Conservation (phyloP, 2,329 filamentous ascomycete species). For the Sporothrix mexicana region DNA sequence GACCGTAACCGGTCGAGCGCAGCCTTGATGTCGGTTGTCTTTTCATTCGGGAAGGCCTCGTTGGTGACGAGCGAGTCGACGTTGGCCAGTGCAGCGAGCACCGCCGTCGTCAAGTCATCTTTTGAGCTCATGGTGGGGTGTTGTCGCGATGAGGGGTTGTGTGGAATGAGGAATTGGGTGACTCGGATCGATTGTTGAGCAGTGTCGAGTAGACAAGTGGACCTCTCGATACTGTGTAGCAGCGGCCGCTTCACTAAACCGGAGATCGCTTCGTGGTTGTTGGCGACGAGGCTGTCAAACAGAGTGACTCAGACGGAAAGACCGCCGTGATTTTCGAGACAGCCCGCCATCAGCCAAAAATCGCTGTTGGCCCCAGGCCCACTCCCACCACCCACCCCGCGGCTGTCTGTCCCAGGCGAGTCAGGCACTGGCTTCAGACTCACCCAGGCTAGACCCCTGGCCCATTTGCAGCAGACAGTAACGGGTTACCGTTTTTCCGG, state of each 20-base stretch:
- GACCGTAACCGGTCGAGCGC: conserved; percentile 85
- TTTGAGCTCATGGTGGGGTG: conserved; percentile 41
- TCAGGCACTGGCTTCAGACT: not conserved
- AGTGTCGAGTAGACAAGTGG: not conserved
- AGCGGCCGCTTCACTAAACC: not conserved
- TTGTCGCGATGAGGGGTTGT: not conserved
- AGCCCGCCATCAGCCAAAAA: conserved; percentile 31
- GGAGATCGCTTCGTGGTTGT: not conserved
- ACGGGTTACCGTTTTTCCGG: conserved; percentile 34
- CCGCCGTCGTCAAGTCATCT: conserved; percentile 66
- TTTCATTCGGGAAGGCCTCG: conserved; percentile 70
- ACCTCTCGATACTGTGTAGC: no score
- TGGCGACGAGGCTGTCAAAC: conserved; percentile 22
- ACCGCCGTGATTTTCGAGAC: conserved; percentile 27
- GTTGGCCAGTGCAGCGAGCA: conserved; percentile 70
- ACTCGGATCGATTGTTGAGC: not conserved
- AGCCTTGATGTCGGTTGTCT: conserved; percentile 77
- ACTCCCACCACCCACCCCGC: conserved; percentile 7
- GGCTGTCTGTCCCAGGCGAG: conserved; percentile 18
- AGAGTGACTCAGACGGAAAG: conserved; percentile 31
- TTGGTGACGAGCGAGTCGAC: conserved; percentile 69
- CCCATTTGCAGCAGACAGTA: conserved; percentile 3
- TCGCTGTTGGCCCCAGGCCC: not conserved
- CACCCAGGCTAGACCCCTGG: not conserved
- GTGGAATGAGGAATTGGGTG: not conserved